phyloP scores from a whole-genome alignment of 148 eudicot species.

The Nepenthes mirabilis region DNA sequence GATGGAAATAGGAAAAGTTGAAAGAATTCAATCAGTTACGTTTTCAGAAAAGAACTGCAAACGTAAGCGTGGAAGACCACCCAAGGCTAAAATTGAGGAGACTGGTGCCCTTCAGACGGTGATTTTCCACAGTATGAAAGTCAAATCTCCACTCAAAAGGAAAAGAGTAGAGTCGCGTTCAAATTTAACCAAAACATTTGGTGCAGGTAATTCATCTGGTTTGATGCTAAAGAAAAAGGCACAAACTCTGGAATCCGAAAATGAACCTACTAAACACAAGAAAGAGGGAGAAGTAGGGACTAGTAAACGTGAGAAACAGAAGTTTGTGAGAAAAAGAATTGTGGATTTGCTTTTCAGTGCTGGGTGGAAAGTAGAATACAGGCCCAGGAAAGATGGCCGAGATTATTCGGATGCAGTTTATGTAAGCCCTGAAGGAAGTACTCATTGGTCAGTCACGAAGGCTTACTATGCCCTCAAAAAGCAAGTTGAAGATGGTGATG shows the following conservation, averaged over 20 bases:
- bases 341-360: constrained; percentile 43
- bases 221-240: constrained; percentile 2
- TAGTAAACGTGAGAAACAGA: constrained; percentile 19
- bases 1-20: constrained; percentile 3
- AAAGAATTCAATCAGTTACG: neutral
- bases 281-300: neutral
- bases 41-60: constrained; percentile 4
- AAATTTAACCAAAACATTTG: neutral
- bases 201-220: neutral
- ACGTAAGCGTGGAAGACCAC: constrained; percentile 32
- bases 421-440: constrained; percentile 44
- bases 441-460: constrained; percentile 74
- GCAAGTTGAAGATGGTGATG: constrained; percentile 40
- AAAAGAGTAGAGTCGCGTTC: neutral
- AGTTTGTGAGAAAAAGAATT: constrained; percentile 49
- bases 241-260: constrained; percentile 11
- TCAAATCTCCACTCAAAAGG: neutral
- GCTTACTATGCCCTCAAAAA: constrained; percentile 49
- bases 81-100: constrained; percentile 3
- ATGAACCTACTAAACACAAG: neutral
- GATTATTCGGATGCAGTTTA: constrained; percentile 61
- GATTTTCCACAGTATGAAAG: neutral
- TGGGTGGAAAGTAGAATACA: constrained; percentile 72
- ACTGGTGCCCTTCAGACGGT: neutral
- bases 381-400: constrained; percentile 42